Evolutionary conservation across 2,329 filamentous ascomycete genomes (phyloP), one percentile per base, ranked within the genome.

Genomic region (Aureobasidium pullulans): DNA sequence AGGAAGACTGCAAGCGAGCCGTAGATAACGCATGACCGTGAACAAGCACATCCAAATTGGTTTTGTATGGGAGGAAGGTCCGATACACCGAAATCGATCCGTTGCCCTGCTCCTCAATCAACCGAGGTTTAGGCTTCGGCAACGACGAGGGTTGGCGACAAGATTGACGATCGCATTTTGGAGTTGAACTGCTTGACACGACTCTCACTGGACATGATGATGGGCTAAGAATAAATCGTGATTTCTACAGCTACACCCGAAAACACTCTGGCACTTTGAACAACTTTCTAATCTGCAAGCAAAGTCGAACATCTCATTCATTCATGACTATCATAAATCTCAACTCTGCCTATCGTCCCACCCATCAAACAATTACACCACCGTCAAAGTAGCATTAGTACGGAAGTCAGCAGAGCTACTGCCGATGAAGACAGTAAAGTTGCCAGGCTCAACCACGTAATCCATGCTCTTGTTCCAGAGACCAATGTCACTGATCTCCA

Each of bases 391-490:
- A 36, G 77, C 76, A 66, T 82, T 85, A 0, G 74, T 75, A 63
- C 78, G 78, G 59, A 86, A 67, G 69, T 85, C 80, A 58, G 73
- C 73, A 64, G 83, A 86, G 62, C 76, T 80, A n/a, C 73, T 71
- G 2, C 86, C 87, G 15, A 86, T 80, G 58, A 79, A 75, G 9
- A 89, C 74, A 5, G 78, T 72, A 69, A 90, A 90, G 42, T 85
- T 79, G 1, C 87, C 87, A 3, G 81, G 81, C 77, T 90, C 88
- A 39, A 90, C 86, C 28, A 88, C 84, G 70, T 90, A 90, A 69
- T 85, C 74, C 84, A 89, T 87, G 36, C 72, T 75, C 11, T 72
- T 65, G 68, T 83, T 75, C 82, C 82, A 85, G 7, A 85, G 66
- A 0, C 82, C 82, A 63, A 83, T 70, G 49, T 81, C 75, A 19